Conservation (phyloP, 305 asterid genomes). For the Fraxinus latifolia region DNA sequence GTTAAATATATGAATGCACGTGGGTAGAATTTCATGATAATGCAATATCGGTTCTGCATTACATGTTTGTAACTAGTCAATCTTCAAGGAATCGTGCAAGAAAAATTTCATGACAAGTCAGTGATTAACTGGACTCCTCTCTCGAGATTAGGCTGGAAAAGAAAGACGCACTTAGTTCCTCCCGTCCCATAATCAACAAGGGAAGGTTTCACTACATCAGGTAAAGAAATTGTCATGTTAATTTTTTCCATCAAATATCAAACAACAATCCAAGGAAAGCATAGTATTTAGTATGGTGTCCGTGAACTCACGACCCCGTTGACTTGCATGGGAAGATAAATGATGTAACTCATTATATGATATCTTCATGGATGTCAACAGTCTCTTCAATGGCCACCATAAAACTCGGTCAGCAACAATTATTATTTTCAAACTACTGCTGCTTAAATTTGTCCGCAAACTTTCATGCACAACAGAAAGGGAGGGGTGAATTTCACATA, state of each 20-base stretch:
- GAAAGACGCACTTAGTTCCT: background rate
- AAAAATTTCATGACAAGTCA: background rate
- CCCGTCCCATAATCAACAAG: slow-evolving; percentile 5
- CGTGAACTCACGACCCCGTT: slow-evolving; percentile 24
- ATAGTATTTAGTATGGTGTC: slow-evolving; percentile 27
- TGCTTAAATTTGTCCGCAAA: slow-evolving; percentile 29
- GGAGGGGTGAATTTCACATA: slow-evolving; percentile 44
- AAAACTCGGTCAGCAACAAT: slow-evolving; percentile 52
- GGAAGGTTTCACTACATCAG: background rate
- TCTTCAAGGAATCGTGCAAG: background rate
- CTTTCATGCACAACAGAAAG: slow-evolving; percentile 45
- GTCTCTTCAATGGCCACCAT: slow-evolving; percentile 54
- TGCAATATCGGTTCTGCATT: background rate
- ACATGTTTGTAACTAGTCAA: background rate
- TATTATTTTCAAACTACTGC: slow-evolving; percentile 37
- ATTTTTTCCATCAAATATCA: slow-evolving; percentile 32
- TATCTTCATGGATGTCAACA: slow-evolving; percentile 44
- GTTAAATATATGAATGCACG: background rate
- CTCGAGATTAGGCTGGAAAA: background rate
- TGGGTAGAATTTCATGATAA: background rate
- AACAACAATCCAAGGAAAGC: slow-evolving; percentile 44
- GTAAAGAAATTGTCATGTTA: slow-evolving; percentile 3
- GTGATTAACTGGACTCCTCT: slow-evolving; percentile 5
- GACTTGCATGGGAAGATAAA: slow-evolving; percentile 25
- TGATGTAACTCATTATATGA: slow-evolving; percentile 35